phyloP scores from a whole-genome alignment of 1,139 yeast species.

The Suzukiozyma palmioleophila region DNA sequence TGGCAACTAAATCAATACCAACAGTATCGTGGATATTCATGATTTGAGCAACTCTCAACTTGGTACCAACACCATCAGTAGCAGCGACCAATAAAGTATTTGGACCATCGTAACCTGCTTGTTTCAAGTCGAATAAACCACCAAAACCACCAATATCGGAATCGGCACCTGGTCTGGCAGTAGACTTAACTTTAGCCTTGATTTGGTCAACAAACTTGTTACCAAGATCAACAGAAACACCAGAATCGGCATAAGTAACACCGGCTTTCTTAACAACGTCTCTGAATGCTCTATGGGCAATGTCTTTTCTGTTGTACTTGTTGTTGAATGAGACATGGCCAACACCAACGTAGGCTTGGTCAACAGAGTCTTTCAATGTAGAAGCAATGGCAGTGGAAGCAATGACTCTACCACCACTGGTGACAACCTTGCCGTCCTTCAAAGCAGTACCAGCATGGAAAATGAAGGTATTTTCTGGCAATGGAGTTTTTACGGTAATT shows the following conservation, averaged over 20 bases:
- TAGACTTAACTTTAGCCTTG: slow-evolving; percentile 88
- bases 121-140: slow-evolving; percentile 85
- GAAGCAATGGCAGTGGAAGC: slow-evolving; percentile 87
- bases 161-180: slow-evolving; percentile 94
- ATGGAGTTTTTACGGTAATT: slow-evolving; percentile 52
- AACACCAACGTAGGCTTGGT: slow-evolving; percentile 81
- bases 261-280: slow-evolving; percentile 32
- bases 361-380: slow-evolving; percentile 75
- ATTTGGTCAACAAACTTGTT: slow-evolving; percentile 85
- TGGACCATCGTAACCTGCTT: slow-evolving; percentile 76
- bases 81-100: slow-evolving; percentile 91
- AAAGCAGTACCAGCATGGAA: slow-evolving; percentile 93
- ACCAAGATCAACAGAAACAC: slow-evolving; percentile 97
- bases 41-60: slow-evolving; percentile 89
- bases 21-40: slow-evolving; percentile 89
- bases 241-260: slow-evolving; percentile 87
- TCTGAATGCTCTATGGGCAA: slow-evolving; percentile 93
- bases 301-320: slow-evolving; percentile 85
- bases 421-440: slow-evolving; percentile 57
- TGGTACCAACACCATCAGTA: slow-evolving; percentile 99
- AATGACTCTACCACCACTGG: slow-evolving; percentile 95
- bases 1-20: slow-evolving; percentile 97
- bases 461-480: slow-evolving; percentile 57
- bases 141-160: slow-evolving; percentile 99
- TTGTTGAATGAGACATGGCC: slow-evolving; percentile 66